Conservation (phyloP, 768 basidiomycete genomes). For the Podaxis sp. region DNA sequence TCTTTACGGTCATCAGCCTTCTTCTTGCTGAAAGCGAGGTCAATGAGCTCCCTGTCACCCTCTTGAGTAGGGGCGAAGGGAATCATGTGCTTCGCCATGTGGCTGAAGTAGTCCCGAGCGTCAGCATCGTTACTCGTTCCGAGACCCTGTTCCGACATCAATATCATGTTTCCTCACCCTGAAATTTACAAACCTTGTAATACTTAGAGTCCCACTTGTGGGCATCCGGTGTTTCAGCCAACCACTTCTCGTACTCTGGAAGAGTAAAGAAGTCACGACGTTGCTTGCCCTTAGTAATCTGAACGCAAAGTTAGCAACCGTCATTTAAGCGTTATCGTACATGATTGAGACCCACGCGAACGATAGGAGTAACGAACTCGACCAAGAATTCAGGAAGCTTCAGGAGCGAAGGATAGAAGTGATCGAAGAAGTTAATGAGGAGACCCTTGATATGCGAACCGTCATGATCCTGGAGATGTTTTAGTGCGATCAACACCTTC, state of each 20-base stretch:
- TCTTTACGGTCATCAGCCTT: conserved; percentile 98
- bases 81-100: conserved; percentile 93
- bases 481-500: conserved; percentile 2
- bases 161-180: background rate
- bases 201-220: conserved; percentile 93
- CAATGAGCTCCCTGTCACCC: conserved; percentile 86
- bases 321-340: background rate
- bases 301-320: background rate
- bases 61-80: conserved; percentile 80
- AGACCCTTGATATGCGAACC: conserved; percentile 99
- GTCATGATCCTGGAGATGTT: conserved; percentile 81
- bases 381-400: conserved; percentile 90
- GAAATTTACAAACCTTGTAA: conserved; percentile 72
- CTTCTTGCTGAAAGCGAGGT: conserved; percentile 99
- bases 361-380: conserved; percentile 98
- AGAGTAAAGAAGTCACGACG: conserved; percentile 93
- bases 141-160: conserved; percentile 64
- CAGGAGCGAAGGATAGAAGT: conserved; percentile 93
- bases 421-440: conserved; percentile 95
- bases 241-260: conserved; percentile 94
- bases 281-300: conserved; percentile 80
- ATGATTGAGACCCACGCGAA: conserved; percentile 58
- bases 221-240: conserved; percentile 70
- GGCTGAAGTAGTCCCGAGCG: conserved; percentile 88
- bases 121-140: conserved; percentile 91